Evolutionary conservation across 1,284 basidiomycete genomes (phyloP), one percentile per base, ranked within the genome.

Genomic region (Cryptococcus sp.): DNA sequence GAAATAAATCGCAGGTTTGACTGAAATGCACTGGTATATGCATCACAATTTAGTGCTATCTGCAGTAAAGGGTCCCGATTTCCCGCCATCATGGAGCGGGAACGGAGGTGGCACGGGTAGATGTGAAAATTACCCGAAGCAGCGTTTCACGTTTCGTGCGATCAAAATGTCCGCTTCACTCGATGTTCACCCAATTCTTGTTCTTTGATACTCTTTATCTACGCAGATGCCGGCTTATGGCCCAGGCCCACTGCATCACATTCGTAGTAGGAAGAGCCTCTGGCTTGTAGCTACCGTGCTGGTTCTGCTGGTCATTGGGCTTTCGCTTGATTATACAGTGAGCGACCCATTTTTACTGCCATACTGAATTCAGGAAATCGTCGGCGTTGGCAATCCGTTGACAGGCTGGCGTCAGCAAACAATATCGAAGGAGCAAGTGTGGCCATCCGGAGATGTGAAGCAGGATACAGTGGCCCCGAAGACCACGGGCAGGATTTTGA

Each of bases 401-500:
- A 39, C 18, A 16, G 36, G 36, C 7, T 19, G 36, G 18, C 18
- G 18, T 16, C 36, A 19, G 5, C 36, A 5, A 39, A 19, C 4
- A 16, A 4, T 7, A 39, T 14, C 36, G 36, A 39, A 39, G 4
- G 16, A 16, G 36, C 7, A 16, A 14, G 7, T 7, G 5, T 39
- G 36, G 36, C 18, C 16, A 18, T 7, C 28, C 7, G 34, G 9
- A 21, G 7, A 47, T 11, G 31, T 18, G 10, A 18, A 19, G 19
- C 19, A 34, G n/a, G 18, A 37, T 2, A 18, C 28, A n/a, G 7
- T 14, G 36, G 14, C 36, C 7, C 7, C 16, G 7, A 39, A 24
- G 45, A 16, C 31, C 3, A 21, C 14, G 11, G 53, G 53, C 24
- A 46, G 55, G 24, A 49, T 57, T 19, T 25, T 59, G 7, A 36